A percentile compares a stretch with the other conserved stretches of the same genome.
Conservation (phyloP, 306 rosid genomes). For the Arachis stenosperma region DNA sequence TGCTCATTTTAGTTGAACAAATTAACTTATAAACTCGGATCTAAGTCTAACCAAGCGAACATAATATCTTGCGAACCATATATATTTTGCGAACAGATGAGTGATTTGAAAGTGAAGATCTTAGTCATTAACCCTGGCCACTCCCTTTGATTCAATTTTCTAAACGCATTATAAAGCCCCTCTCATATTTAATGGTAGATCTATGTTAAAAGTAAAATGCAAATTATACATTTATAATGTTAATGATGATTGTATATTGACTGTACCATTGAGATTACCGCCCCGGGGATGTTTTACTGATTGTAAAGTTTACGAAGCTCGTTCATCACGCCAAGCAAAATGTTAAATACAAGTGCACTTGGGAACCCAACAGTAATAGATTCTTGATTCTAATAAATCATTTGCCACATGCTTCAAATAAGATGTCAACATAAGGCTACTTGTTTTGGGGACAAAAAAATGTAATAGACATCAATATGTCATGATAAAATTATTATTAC, state of each 20-base stretch:
- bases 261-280: too few relatives aligned
- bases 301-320: background rate
- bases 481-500: constrained; percentile 45
- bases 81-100: background rate
- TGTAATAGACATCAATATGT: constrained; percentile 23
- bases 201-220: background rate
- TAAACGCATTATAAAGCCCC: background rate
- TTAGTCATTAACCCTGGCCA: background rate
- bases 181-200: background rate
- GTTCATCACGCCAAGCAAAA: background rate
- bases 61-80: too few relatives aligned
- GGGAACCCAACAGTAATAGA: background rate
- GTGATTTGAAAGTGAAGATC: background rate
- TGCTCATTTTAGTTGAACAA: background rate
- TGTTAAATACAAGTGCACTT: background rate
- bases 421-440: background rate
- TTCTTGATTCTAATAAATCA: background rate
- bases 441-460: background rate
- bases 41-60: background rate
- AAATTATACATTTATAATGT: background rate
- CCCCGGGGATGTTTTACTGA: too few relatives aligned
- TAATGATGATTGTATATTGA: too few relatives aligned
- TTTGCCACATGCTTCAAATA: constrained; percentile 3
- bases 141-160: background rate
- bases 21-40: background rate